These are phyloP conservation scores for Arctostaphylos glauca DNA, from an alignment of 148 eudicot species.

Conservation along the genomic window DNA sequence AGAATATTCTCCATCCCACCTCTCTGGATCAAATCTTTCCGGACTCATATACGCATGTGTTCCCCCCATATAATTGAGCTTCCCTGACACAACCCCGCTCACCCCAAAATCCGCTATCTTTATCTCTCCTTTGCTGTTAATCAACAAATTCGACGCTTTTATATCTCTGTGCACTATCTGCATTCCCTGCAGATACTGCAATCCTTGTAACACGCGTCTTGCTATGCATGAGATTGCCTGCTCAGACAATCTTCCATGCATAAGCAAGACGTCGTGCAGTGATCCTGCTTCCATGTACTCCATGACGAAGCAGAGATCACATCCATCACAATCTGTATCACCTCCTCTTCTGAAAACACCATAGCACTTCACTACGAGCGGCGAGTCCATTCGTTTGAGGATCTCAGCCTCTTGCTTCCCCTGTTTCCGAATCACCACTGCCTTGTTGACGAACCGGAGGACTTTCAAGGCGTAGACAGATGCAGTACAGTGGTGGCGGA, in stretches of 20 bases:
- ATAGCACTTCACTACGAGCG: constrained; percentile 21
- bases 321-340: not conserved
- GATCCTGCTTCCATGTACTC: constrained; percentile 35
- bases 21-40: constrained; percentile 31
- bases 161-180: constrained; percentile 37
- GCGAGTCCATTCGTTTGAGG: constrained; percentile 22
- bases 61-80: constrained; percentile 19
- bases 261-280: constrained; percentile 17
- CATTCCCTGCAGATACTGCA: constrained; percentile 24
- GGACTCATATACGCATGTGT: constrained; percentile 42
- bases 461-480: constrained; percentile 26
- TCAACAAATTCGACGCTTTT: constrained; percentile 34
- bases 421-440: constrained; percentile 2
- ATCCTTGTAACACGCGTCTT: constrained; percentile 24
- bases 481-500: constrained; percentile 13
- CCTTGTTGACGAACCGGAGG: constrained; percentile 9
- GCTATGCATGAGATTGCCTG: constrained; percentile 17
- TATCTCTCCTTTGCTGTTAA: constrained; percentile 23
- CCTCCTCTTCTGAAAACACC: constrained; percentile 18
- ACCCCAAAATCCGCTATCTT: constrained; percentile 38
- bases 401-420: constrained; percentile 25
- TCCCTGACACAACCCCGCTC: constrained; percentile 17
- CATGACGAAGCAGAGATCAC: constrained; percentile 20
- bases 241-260: constrained; percentile 12
- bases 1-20: constrained; percentile 23